Evolutionary conservation across 148 eudicot genomes (phyloP), one percentile per base, ranked within the genome.

Genomic region (Rhododendron kiyosumense): DNA sequence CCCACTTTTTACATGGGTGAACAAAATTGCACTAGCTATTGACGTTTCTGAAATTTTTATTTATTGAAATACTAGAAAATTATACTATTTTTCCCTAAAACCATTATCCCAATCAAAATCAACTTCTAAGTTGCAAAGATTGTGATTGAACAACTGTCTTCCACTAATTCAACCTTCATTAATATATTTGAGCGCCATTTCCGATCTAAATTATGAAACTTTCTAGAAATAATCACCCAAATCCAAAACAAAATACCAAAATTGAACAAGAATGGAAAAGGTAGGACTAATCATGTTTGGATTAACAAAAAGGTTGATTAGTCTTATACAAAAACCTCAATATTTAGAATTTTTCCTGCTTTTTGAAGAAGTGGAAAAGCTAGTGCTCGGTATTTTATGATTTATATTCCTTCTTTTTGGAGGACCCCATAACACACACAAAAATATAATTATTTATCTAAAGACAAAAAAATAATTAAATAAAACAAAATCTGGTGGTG

Each of bases 301-400:
- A n/a, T 67, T 67, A 67, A 10, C 4, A 28, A 28, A 59, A 79
- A 11, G 36, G 30, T 45, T 48, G 59, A 79, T 78, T 79, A 54
- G 67, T 52, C 41, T 81, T 1, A 8, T 9, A 81, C 2, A 32
- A 54, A 52, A 81, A 67, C 67, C 59, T 54, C 69, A 52, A 51
- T 3, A 54, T 34, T 4, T 18, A 32, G n/a, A 81, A 48, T n/a
- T 32, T 51, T 34, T 18, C 26, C 14, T 81, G 12, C 79, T 76
- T 81, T 81, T 81, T 32, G 28, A 80, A 80, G 6, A 32, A 81
- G 24, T 32, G 46, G 83, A 81, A 81, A 81, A 81, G 83, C 83
- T 81, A 81, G 46, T 28, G 69, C 69, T 12, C 26, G 17, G 34
- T 43, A 41, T 32, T 80, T 4, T 51, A 80, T 30, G 83, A 26